Percentiles rank a stretch among this genome's conserved stretches.
These are phyloP conservation scores for Leccinum holopus DNA, from an alignment of 1,284 basidiomycete genomes.

Conservation along the genomic window DNA sequence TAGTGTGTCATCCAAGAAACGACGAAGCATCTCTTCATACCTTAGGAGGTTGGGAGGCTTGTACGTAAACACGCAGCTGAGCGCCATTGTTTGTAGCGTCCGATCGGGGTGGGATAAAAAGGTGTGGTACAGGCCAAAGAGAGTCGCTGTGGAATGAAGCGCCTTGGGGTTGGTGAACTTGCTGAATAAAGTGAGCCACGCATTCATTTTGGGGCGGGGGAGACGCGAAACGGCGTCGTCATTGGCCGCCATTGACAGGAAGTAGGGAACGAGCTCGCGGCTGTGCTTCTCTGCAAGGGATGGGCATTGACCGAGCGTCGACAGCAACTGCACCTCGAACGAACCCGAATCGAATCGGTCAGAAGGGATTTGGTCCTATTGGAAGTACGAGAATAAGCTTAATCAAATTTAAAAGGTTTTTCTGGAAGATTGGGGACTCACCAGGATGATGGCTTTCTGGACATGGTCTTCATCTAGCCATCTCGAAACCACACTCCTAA, in stretches of 20 bases:
- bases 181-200: conserved; percentile 85
- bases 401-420: no score
- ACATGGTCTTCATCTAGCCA: conserved; percentile 43
- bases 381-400: not conserved
- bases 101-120: conserved; percentile 89
- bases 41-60: conserved; percentile 68
- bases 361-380: conserved; percentile 54
- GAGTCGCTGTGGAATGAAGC: conserved; percentile 65
- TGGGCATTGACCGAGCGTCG: conserved; percentile 62
- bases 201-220: conserved; percentile 56
- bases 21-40: conserved; percentile 67
- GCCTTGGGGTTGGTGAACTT: conserved; percentile 93
- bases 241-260: conserved; percentile 55
- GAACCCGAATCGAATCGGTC: conserved; percentile 74
- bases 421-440: conserved; percentile 22
- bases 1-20: conserved; percentile 80
- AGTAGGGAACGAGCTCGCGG: conserved; percentile 76
- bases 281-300: conserved; percentile 82
- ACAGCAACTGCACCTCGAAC: conserved; percentile 81
- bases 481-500: conserved; percentile 44
- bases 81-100: conserved; percentile 71
- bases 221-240: conserved; percentile 40
- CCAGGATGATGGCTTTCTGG: conserved; percentile 36
- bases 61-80: conserved; percentile 85
- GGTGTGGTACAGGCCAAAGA: conserved; percentile 68